Evolutionary conservation across 2,329 filamentous ascomycete species (phyloP).

Genomic region (Diaporthe ilicicola): DNA sequence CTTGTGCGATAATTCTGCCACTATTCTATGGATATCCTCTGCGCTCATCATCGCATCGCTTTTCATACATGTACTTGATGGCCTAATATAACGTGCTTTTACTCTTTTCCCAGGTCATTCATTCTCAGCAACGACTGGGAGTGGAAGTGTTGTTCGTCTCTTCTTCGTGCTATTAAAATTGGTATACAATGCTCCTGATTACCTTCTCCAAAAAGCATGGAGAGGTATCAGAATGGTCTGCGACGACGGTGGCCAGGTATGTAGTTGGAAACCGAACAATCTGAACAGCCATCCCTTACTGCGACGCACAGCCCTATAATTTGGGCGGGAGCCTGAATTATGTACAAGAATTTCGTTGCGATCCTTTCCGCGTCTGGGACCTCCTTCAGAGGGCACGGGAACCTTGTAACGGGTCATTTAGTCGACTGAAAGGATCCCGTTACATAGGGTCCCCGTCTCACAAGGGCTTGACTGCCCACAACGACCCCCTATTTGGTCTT

Average conservation of each 20-base stretch:
- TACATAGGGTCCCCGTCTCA: not conserved
- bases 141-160: too few relatives aligned
- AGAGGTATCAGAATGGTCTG: not conserved
- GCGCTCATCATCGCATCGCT: too few relatives aligned
- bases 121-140: not conserved
- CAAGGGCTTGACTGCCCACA: not conserved
- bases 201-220: not conserved
- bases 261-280: not conserved
- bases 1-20: too few relatives aligned
- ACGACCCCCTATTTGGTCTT: slow-evolving; percentile 50
- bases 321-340: slow-evolving; percentile 8
- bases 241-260: not conserved
- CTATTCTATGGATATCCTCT: too few relatives aligned
- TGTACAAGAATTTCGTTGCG: not conserved
- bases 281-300: not conserved
- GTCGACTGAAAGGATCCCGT: too few relatives aligned
- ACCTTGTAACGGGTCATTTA: not conserved
- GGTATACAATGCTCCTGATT: not conserved
- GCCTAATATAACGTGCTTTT: not conserved
- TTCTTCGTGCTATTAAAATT: not conserved
- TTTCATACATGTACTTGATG: not conserved
- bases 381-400: not conserved
- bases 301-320: not conserved
- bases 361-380: too few relatives aligned
- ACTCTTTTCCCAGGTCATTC: too few relatives aligned